Evolutionary conservation across 2,329 filamentous ascomycete genomes (phyloP).

Genomic region (Pseudogymnoascus destructans): DNA sequence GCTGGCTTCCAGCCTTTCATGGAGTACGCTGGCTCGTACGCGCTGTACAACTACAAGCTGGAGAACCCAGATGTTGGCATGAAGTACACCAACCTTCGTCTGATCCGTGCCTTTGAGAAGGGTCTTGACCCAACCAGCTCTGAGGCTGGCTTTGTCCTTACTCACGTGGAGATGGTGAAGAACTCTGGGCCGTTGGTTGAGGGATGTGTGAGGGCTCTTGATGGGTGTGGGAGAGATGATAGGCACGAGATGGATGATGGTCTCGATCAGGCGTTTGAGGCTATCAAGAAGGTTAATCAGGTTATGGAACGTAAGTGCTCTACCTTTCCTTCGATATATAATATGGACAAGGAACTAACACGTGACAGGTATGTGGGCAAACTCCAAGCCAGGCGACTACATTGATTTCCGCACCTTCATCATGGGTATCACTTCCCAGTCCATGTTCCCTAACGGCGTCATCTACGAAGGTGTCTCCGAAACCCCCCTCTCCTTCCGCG

Average conservation of each 20-base stretch:
- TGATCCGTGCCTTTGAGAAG: slow-evolving; percentile 83
- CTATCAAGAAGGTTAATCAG: slow-evolving; percentile 57
- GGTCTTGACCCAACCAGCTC: slow-evolving; percentile 78
- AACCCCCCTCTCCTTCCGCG: slow-evolving; percentile 68
- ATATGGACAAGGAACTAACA: slow-evolving; percentile 17
- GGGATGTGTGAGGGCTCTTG: slow-evolving; percentile 55
- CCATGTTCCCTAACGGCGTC: slow-evolving; percentile 88
- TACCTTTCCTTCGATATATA: not conserved
- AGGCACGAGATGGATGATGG: slow-evolving; percentile 51
- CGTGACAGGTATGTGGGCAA: slow-evolving; percentile 65
- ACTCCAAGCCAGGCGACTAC: slow-evolving; percentile 73
- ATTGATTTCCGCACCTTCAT: slow-evolving; percentile 91
- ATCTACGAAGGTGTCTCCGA: slow-evolving; percentile 75
- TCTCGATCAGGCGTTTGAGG: slow-evolving; percentile 45
- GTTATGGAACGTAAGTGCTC: slow-evolving; percentile 57
- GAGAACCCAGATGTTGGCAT: slow-evolving; percentile 43
- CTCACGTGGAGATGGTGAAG: slow-evolving; percentile 90
- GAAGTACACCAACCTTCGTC: slow-evolving; percentile 56
- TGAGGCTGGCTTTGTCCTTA: slow-evolving; percentile 90
- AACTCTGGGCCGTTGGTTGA: slow-evolving; percentile 67
- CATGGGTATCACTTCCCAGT: slow-evolving; percentile 85
- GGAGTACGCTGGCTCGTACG: slow-evolving; percentile 64
- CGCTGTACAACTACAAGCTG: slow-evolving; percentile 54
- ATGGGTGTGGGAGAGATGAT: slow-evolving; percentile 36
- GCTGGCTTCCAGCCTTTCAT: slow-evolving; percentile 81